These are phyloP conservation scores for Tanacetum coccineum DNA, from an alignment of 129 eudicot genomes.

Conservation along the genomic window DNA sequence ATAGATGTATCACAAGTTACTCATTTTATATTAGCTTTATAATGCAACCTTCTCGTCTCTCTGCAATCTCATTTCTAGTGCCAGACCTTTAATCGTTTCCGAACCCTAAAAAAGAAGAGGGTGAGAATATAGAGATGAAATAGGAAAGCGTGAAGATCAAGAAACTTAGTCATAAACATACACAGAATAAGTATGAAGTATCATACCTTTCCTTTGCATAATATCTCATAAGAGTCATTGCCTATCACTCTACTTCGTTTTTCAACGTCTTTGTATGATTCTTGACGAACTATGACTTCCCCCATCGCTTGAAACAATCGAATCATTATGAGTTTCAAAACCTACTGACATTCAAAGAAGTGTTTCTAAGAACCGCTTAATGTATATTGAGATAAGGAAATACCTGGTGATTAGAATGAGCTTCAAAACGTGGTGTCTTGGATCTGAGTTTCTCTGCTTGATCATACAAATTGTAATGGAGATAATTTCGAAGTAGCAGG, in stretches of 20 bases:
- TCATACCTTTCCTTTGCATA: too few relatives aligned
- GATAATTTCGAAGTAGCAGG: slow-evolving; percentile 82
- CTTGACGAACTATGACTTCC: too few relatives aligned
- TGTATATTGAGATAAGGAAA: not conserved
- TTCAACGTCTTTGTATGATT: too few relatives aligned
- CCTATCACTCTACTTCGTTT: too few relatives aligned
- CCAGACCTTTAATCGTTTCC: not conserved
- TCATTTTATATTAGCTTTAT: not conserved
- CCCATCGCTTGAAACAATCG: too few relatives aligned
- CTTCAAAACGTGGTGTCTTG: slow-evolving; percentile 94
- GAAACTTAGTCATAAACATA: too few relatives aligned
- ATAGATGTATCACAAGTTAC: not conserved
- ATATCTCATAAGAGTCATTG: too few relatives aligned
- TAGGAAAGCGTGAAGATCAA: too few relatives aligned
- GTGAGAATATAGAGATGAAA: not conserved
- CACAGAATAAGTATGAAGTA: too few relatives aligned
- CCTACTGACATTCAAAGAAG: too few relatives aligned
- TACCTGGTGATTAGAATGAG: slow-evolving; percentile 99
- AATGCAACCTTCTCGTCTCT: not conserved
- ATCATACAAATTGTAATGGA: slow-evolving; percentile 88
- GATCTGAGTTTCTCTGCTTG: slow-evolving; percentile 95
- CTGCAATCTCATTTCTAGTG: not conserved
- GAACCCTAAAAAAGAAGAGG: not conserved
- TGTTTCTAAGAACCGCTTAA: not conserved
- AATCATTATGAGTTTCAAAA: too few relatives aligned